Evolutionary conservation across 2,329 filamentous ascomycete species (phyloP), one percentile per base, ranked within the genome.

Genomic region (Aplosporella prunicola): DNA sequence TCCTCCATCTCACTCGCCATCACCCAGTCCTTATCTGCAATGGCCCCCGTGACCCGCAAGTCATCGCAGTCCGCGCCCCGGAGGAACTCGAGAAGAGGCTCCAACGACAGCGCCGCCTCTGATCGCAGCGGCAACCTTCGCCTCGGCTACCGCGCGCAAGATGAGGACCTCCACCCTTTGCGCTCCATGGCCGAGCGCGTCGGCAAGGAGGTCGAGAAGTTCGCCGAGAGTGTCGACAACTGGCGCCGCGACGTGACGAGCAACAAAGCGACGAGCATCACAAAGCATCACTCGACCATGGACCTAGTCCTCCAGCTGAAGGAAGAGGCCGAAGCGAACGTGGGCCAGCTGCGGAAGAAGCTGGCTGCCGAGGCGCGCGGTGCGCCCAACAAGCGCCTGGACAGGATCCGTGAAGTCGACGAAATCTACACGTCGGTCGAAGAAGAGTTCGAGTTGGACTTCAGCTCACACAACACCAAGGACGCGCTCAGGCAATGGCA

Each of bases 201-300:
- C 20, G 82, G 82, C 34, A 76, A 79, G 44, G 86, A 94, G 60
- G 84, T 93, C 42, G 86, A 94, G 62, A 72, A 77, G 29, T 95
- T 95, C 55, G 87, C 88, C 24, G 80, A 82, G 53, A 75, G 76
- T 35, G 71, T 95, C 15, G 88, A 95, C 61, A 72, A 77, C 38
- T 89, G 87, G 58, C 50, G 58, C 24, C 29, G 32, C 14, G 28
- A 39, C 26, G 51, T 48, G 3, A 49, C 52, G 10, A 51, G 51
- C 11, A 52, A 49, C 17, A 50, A 53, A 7, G 50, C 43, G 15
- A 44, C 47, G 13, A 27, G 35, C 2, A 69, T 81, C 40, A 69
- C 76, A 42, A 67, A 67, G 47, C 89, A 85, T 58, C 60, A 68
- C 17, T 47, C 48, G 7, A 59, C 56, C 3, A 44, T 59, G 35